These are phyloP conservation scores for Pulveroboletus ravenelii DNA, from an alignment of 768 basidiomycete species.

Conservation along the genomic window DNA sequence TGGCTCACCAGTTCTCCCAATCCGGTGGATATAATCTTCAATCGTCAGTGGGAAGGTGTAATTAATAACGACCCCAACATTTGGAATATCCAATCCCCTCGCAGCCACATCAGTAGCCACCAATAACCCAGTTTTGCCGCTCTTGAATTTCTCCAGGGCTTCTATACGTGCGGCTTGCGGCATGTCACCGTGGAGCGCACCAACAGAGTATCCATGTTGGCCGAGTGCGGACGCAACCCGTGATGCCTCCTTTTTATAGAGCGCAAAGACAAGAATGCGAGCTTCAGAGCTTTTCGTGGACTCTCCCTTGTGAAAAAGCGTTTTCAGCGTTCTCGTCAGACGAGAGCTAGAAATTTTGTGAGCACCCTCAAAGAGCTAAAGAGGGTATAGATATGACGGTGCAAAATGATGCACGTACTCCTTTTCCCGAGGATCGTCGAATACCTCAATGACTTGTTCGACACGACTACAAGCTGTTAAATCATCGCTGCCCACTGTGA, in stretches of 20 bases:
- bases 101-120: slow-evolving; percentile 99
- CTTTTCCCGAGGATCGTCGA: slow-evolving; percentile 79
- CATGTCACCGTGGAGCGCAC: slow-evolving; percentile 88
- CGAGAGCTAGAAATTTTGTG: slow-evolving; percentile 42
- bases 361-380: background rate
- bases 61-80: slow-evolving; percentile 91
- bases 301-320: slow-evolving; percentile 58
- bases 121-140: slow-evolving; percentile 71
- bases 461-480: slow-evolving; percentile 91
- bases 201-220: slow-evolving; percentile 72
- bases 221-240: slow-evolving; percentile 80
- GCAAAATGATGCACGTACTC: slow-evolving; percentile 51
- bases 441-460: slow-evolving; percentile 89
- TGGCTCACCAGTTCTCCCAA: slow-evolving; percentile 73
- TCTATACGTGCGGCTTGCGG: slow-evolving; percentile 79
- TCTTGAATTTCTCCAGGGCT: slow-evolving; percentile 83
- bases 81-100: slow-evolving; percentile 93
- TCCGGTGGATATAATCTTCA: slow-evolving; percentile 89
- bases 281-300: slow-evolving; percentile 49
- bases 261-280: slow-evolving; percentile 85
- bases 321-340: slow-evolving; percentile 51
- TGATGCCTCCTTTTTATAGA: slow-evolving; percentile 96
- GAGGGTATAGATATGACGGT: background rate
- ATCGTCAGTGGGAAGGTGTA: slow-evolving; percentile 98
- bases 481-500: slow-evolving; percentile 95